Conservation (phyloP, 2,329 filamentous ascomycete species). For the Chaetomiaceae sp. region DNA sequence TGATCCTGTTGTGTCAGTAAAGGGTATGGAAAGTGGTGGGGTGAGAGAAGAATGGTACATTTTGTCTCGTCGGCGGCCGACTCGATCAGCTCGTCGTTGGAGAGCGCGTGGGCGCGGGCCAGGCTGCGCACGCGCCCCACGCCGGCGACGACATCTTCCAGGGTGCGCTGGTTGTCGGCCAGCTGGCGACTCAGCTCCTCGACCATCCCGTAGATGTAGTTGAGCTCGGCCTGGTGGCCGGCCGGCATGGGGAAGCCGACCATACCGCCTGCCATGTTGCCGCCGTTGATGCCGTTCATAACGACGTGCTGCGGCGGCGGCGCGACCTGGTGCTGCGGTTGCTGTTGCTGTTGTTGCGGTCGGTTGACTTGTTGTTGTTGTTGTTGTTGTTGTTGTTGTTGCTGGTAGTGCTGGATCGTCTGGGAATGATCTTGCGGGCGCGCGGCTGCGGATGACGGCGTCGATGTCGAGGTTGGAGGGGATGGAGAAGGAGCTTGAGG, state of each 20-base stretch:
- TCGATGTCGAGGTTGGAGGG: conserved; percentile 9
- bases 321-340: conserved; percentile 16
- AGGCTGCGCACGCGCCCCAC: conserved; percentile 55
- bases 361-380: conserved; percentile 1
- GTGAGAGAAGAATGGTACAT: conserved; percentile 34
- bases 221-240: conserved; percentile 61
- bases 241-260: conserved; percentile 55
- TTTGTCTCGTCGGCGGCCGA: conserved; percentile 51
- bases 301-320: conserved; percentile 14
- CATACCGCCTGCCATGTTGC: conserved; percentile 40
- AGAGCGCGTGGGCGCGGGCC: conserved; percentile 45
- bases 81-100: conserved; percentile 53
- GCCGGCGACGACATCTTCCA: conserved; percentile 59
- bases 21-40: background rate
- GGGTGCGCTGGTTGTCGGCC: conserved; percentile 53
- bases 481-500: conserved; percentile 12
- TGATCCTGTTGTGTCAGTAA: background rate
- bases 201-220: conserved; percentile 62
- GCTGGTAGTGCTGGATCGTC: conserved; percentile 6
- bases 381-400: conserved; percentile 3
- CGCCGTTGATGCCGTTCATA: conserved; percentile 48
- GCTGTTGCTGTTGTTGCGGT: conserved; percentile 9
- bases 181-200: conserved; percentile 60
- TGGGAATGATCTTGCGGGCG: conserved; percentile 6
- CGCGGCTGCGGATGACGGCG: background rate